Evolutionary conservation across 208 protist genomes (phyloP).

Genomic region (Trypanosoma platydactyli): DNA sequence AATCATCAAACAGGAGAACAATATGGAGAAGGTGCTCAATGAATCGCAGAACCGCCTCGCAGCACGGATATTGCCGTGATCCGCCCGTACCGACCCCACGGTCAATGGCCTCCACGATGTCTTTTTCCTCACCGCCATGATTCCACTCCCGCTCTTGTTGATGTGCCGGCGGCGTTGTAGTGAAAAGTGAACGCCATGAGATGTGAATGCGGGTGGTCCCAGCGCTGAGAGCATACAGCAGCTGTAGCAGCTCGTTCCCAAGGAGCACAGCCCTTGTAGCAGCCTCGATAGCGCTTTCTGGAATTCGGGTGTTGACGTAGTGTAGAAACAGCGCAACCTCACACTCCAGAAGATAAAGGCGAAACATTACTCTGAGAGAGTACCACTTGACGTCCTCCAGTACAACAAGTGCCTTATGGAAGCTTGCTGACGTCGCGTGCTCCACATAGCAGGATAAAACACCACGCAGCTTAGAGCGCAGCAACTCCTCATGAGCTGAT

Average conservation of each 20-base stretch:
- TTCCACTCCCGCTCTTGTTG: not conserved
- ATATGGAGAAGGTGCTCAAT: constrained; percentile 36
- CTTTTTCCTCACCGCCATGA: not conserved
- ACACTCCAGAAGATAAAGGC: constrained; percentile 19
- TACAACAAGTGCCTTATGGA: constrained; percentile 18
- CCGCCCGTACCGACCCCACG: not conserved
- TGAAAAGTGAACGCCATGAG: constrained; percentile 29
- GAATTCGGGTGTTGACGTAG: not conserved
- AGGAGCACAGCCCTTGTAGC: constrained; percentile 9
- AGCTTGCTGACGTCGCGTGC: constrained; percentile 3
- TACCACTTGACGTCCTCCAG: constrained; percentile 25
- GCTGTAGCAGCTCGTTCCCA: constrained; percentile 8
- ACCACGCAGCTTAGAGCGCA: constrained; percentile 2
- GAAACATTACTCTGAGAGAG: constrained; percentile 10
- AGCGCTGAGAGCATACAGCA: not conserved
- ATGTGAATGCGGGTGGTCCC: not conserved
- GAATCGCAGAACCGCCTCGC: constrained; percentile 26
- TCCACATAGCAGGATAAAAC: not conserved
- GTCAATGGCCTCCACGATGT: not conserved
- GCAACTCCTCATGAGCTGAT: not conserved
- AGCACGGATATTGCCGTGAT: constrained; percentile 12
- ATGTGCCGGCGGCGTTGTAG: constrained; percentile 8
- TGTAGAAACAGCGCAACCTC: constrained; percentile 37
- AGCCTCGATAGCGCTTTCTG: constrained; percentile 1
- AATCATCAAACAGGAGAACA: constrained; percentile 31